These are phyloP conservation scores for Kodamaea hsintzibuensis DNA, from an alignment of 805 yeast genomes.

Conservation along the genomic window DNA sequence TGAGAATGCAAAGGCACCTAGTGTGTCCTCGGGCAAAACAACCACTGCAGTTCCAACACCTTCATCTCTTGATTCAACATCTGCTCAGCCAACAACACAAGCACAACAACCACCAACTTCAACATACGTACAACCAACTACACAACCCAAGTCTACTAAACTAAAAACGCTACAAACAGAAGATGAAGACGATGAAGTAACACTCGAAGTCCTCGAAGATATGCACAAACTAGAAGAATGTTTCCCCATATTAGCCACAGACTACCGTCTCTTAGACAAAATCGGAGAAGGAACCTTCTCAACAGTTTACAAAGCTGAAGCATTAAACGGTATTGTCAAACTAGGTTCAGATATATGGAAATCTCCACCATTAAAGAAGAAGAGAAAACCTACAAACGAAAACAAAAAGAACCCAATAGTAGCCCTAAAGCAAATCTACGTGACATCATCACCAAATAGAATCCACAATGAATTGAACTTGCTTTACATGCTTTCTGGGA, in stretches of 20 bases:
- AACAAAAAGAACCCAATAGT: slow-evolving; percentile 51
- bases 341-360: slow-evolving; percentile 44
- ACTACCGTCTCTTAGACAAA: slow-evolving; percentile 54
- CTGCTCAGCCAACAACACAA: too few species aligned
- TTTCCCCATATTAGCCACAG: slow-evolving; percentile 52
- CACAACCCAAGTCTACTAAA: background rate
- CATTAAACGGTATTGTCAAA: slow-evolving; percentile 41
- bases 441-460: slow-evolving; percentile 91
- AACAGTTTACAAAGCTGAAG: slow-evolving; percentile 62
- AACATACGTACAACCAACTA: background rate
- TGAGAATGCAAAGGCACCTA: background rate
- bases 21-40: background rate
- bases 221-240: slow-evolving; percentile 53
- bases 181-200: slow-evolving; percentile 47
- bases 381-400: slow-evolving; percentile 17
- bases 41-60: background rate
- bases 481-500: slow-evolving; percentile 66
- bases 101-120: too few species aligned
- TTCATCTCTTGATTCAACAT: background rate
- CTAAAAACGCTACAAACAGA: slow-evolving; percentile 3
- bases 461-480: slow-evolving; percentile 85
- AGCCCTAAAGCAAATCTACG: slow-evolving; percentile 91
- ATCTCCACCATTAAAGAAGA: slow-evolving; percentile 43
- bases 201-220: slow-evolving; percentile 56
- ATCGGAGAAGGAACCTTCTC: slow-evolving; percentile 71